Evolutionary conservation across 345 rosid species (phyloP).

Genomic region (Citrus glauca): DNA sequence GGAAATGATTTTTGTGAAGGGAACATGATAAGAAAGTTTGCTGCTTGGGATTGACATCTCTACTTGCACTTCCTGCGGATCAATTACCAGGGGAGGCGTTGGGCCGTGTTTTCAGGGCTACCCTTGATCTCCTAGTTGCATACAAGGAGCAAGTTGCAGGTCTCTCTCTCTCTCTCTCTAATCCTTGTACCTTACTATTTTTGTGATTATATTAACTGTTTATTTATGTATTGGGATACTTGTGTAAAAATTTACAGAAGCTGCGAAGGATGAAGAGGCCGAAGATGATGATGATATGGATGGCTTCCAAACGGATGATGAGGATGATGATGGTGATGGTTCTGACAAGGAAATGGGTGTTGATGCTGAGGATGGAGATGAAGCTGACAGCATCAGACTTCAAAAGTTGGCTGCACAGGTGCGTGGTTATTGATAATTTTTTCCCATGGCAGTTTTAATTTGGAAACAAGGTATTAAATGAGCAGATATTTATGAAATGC

Average conservation of each 20-base stretch:
- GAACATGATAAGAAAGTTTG: constrained; percentile 97
- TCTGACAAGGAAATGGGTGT: constrained; percentile 96
- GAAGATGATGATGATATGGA: constrained; percentile 94
- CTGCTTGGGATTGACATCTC: constrained; percentile 90
- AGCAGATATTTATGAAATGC: neutral
- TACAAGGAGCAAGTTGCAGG: constrained; percentile 98
- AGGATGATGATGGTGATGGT: constrained; percentile 75
- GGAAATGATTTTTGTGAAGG: constrained; percentile 42
- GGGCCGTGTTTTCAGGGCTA: constrained; percentile 78
- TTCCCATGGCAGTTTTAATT: neutral
- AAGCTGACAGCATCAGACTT: constrained; percentile 74
- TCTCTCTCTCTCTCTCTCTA: constrained; percentile 22
- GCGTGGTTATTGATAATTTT: constrained; percentile 6
- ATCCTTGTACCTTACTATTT: neutral
- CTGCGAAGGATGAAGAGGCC: constrained; percentile 75
- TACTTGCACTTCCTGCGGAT: constrained; percentile 78
- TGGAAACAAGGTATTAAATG: neutral
- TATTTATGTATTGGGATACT: neutral
- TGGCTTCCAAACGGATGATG: constrained; percentile 88
- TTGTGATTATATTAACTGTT: neutral
- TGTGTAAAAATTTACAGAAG: constrained; percentile 40
- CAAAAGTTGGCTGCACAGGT: constrained; percentile 94
- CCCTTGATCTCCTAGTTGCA: constrained; percentile 81
- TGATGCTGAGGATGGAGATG: constrained; percentile 94
- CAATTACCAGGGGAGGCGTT: constrained; percentile 88